Base-by-base conservation (phyloP, 768 basidiomycete genomes). In the Termitomyces eurrhizus region DNA sequence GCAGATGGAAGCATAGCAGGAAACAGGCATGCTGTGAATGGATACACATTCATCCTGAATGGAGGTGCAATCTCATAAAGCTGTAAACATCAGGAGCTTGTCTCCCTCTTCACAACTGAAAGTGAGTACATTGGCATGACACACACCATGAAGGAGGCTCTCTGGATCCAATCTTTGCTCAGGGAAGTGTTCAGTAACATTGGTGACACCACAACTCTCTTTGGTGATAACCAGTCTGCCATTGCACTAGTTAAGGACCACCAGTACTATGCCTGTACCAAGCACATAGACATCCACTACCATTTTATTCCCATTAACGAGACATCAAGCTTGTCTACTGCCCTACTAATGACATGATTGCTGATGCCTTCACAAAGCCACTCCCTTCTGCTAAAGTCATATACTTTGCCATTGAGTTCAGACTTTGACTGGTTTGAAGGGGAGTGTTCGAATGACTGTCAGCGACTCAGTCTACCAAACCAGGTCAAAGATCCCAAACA, bases 81-180 rank as follows among this genome's bases (percentile, higher is more conserved):
- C 9, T 45, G n/a, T 7, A 42, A 42, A 14, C 16, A 18, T 18
- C 16, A 42, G 16, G 16, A 18, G 41, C 41, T 42, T 42, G 16
- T 42, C 6, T 16, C 41, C 18, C 16, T 42, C 16, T 42, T 7
- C 3, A 42, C 16, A 6, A 42, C 16, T 16, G 7, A 16, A 7
- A 16, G 16, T 16, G n/a, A n/a, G n/a, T n/a, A n/a, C n/a, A n/a
- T n/a, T n/a, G n/a, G n/a, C n/a, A n/a, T n/a, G n/a, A n/a, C 69
- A 0, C 65, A 75, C 13, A 71, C 70, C 1, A 64, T 67, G 0
- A 64, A 73, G 48, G 68, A 79, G 53, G 67, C 66, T 0, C 56
- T 75, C 37, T 80, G 75, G 75, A 60, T 73, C 52, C 63, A 61
- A 8, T 58, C 41, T 2, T 64, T 72, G 13, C 52, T 75, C 4